Conservation (phyloP, 352 stramenopile genomes). For the Phytophthora agathidicida region DNA sequence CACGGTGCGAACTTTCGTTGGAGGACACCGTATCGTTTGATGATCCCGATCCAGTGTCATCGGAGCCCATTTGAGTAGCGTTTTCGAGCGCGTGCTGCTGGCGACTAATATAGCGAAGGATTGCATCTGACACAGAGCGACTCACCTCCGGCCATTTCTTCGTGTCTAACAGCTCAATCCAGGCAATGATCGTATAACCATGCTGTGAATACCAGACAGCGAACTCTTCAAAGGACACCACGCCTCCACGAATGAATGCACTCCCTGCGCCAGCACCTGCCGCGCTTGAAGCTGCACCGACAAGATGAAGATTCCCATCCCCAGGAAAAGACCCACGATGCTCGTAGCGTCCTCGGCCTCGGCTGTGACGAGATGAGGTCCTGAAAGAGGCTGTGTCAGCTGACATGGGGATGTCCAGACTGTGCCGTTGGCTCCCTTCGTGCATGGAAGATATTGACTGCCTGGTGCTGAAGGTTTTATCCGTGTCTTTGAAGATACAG, state of each 20-base stretch:
- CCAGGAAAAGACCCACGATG: conserved; percentile 76
- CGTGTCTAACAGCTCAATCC: conserved; percentile 84
- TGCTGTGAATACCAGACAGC: conserved; percentile 85
- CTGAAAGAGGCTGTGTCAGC: conserved; percentile 46
- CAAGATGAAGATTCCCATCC: conserved; percentile 58
- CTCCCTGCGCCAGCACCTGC: conserved; percentile 65
- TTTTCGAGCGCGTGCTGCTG: conserved; percentile 67
- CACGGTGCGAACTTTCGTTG: conserved; percentile 52
- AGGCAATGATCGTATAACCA: conserved; percentile 85
- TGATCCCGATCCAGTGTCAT: conserved; percentile 54
- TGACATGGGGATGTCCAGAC: conserved; percentile 61
- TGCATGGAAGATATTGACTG: conserved; percentile 33
- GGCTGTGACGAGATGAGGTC: conserved; percentile 28
- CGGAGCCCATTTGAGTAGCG: conserved; percentile 40
- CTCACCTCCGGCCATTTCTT: conserved; percentile 86
- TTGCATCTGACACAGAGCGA: conserved; percentile 64
- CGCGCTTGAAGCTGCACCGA: conserved; percentile 56
- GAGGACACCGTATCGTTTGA: conserved; percentile 76
- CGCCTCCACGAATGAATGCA: conserved; percentile 72
- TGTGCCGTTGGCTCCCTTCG: conserved; percentile 46
- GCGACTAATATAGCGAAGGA: conserved; percentile 77
- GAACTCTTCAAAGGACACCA: conserved; percentile 89
- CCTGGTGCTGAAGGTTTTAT: conserved; percentile 77
- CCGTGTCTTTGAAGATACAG: conserved; percentile 83
- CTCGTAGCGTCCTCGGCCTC: conserved; percentile 56